Conservation (phyloP, 148 eudicot genomes). For the Rhododendron mucronatum region DNA sequence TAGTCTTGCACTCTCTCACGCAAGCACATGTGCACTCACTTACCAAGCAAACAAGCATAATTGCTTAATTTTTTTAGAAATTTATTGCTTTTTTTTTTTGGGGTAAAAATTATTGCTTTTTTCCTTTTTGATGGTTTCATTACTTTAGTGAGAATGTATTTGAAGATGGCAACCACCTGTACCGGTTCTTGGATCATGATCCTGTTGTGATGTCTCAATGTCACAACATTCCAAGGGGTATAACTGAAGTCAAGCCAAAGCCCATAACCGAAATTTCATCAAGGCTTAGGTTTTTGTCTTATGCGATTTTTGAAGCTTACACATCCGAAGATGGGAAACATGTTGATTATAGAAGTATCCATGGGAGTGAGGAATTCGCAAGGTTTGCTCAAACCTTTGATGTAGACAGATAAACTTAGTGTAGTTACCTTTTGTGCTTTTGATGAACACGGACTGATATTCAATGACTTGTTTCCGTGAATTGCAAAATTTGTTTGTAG, state of each 20-base stretch:
- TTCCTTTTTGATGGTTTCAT: conserved; percentile 8
- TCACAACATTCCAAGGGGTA: conserved; percentile 45
- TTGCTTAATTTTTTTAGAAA: neutral
- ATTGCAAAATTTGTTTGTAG: conserved; percentile 10
- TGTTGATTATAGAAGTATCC: conserved; percentile 53
- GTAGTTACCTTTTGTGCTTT: neutral
- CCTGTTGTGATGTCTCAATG: conserved; percentile 41
- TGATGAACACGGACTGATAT: neutral
- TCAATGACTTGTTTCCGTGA: neutral
- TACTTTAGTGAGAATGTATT: conserved; percentile 37
- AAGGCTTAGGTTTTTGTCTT: conserved; percentile 36
- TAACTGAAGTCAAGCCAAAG: conserved; percentile 41
- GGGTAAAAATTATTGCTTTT: too few species aligned
- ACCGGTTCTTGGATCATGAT: conserved; percentile 50
- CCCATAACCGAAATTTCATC: conserved; percentile 42
- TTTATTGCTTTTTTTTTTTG: too few species aligned
- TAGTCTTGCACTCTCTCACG: neutral
- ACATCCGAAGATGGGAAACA: conserved; percentile 46
- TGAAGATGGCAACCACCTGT: conserved; percentile 48
- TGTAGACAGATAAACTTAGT: neutral
- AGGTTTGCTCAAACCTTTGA: conserved; percentile 28
- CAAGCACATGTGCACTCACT: neutral
- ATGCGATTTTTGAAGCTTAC: conserved; percentile 54
- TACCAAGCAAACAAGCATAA: neutral
- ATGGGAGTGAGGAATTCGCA: conserved; percentile 57